phyloP scores from a whole-genome alignment of 163 green algal genomes.

The Smithsoniella earleae region DNA sequence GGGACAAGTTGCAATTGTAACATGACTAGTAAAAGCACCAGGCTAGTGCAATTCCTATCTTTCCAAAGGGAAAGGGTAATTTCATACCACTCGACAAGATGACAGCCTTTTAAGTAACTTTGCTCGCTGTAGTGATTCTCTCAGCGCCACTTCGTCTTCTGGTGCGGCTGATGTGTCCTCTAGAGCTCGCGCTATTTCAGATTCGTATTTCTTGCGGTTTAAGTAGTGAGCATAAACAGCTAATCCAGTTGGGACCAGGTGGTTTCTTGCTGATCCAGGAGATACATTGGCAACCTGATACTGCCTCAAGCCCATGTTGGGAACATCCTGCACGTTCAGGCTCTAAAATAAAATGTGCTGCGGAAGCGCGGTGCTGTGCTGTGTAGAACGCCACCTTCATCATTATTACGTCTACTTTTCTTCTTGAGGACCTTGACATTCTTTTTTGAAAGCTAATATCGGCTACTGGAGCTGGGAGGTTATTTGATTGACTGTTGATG shows the following conservation, averaged over 20 bases:
- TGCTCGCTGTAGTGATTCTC: no score
- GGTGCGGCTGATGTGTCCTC: background rate
- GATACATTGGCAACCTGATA: constrained; percentile 18
- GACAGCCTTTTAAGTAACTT: no score
- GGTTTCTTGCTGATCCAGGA: constrained; percentile 12
- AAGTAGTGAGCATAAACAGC: constrained; percentile 27
- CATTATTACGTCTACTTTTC: constrained; percentile 8
- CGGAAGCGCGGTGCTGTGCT: background rate
- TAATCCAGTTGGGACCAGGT: background rate
- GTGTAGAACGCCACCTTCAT: background rate
- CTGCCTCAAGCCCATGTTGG: constrained; percentile 7
- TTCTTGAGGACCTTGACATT: background rate
- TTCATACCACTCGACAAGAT: no score
- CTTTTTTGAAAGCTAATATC: background rate
- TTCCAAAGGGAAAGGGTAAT: no score
- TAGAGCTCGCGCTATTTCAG: background rate
- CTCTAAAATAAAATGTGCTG: background rate
- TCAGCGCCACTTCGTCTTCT: background rate
- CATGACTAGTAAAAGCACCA: background rate
- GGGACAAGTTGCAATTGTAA: background rate
- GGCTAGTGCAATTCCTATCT: background rate
- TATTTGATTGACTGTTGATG: no score
- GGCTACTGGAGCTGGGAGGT: background rate
- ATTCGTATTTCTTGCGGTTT: background rate
- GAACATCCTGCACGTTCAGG: constrained; percentile 14